Evolutionary conservation across 148 eudicot species (phyloP).

Genomic region (Vaccinium corymbosum): DNA sequence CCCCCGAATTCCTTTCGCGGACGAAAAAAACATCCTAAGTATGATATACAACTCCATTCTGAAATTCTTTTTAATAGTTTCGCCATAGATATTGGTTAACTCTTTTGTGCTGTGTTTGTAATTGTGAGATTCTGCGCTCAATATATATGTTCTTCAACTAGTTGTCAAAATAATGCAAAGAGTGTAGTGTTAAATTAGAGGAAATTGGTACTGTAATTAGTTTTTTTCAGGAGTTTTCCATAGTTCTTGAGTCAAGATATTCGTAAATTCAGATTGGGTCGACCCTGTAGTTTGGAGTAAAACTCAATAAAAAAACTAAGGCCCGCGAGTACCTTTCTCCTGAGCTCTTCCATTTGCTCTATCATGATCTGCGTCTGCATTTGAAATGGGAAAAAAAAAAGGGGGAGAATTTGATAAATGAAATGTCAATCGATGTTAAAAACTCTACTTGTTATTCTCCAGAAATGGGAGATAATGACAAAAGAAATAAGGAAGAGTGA

Average conservation of each 20-base stretch:
- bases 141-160: too few relatives aligned
- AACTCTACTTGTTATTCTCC: neutral
- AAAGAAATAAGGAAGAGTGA: neutral
- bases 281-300: neutral
- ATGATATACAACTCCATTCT: neutral
- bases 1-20: neutral
- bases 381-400: neutral
- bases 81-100: neutral
- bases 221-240: neutral
- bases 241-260: neutral
- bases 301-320: neutral
- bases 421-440: neutral
- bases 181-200: neutral
- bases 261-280: neutral
- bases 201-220: neutral
- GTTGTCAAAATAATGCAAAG: neutral
- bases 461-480: neutral
- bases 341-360: constrained; percentile 85
- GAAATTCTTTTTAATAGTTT: neutral
- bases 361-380: constrained; percentile 69
- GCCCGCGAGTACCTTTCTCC: constrained; percentile 54
- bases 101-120: too few relatives aligned
- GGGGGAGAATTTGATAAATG: neutral
- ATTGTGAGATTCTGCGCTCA: too few relatives aligned
- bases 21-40: neutral